A percentile compares a stretch with the other conserved stretches of the same genome.
Conservation (phyloP, 1,139 yeast genomes). For the Kodamaea sp. region DNA sequence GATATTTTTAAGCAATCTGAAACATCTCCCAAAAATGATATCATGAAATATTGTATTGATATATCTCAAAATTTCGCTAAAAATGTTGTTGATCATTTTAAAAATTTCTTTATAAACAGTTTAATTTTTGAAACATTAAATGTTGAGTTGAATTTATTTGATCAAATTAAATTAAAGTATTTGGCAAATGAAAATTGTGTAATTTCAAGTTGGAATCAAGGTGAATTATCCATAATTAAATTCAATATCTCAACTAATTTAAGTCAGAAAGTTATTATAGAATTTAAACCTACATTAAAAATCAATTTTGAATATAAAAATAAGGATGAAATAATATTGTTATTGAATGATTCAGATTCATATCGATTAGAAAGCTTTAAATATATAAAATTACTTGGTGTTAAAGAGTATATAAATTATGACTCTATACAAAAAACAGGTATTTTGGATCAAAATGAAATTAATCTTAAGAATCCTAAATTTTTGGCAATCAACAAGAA, state of each 20-base stretch:
- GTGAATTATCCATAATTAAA: conserved; percentile 2
- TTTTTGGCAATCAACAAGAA: conserved; percentile 26
- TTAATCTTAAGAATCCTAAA: conserved; percentile 17
- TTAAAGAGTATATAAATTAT: conserved; percentile 5
- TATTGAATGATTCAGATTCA: conserved; percentile 6
- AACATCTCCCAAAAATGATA: conserved; percentile 3
- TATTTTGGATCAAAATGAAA: conserved; percentile 5
- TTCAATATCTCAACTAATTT: background rate
- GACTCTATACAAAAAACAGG: conserved; percentile 7
- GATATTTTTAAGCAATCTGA: conserved; percentile 14
- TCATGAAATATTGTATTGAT: conserved; percentile 8
- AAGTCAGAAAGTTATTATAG: conserved; percentile 1
- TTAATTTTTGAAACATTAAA: conserved; percentile 6
- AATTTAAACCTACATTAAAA: conserved; percentile 5
- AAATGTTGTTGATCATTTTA: conserved; percentile 13
- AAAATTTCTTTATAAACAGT: conserved; percentile 13
- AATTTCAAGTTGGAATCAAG: conserved; percentile 8
- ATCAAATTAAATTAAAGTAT: conserved; percentile 5
- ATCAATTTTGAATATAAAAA: conserved; percentile 16
- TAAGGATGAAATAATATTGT: conserved; percentile 12
- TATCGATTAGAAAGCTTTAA: conserved; percentile 11
- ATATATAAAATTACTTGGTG: conserved; percentile 8
- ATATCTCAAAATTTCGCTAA: conserved; percentile 11
- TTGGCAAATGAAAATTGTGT: conserved; percentile 3
- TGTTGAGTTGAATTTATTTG: conserved; percentile 1